Evolutionary conservation across 1,284 basidiomycete genomes (phyloP).

Genomic region (Austroboletus rostrupii): DNA sequence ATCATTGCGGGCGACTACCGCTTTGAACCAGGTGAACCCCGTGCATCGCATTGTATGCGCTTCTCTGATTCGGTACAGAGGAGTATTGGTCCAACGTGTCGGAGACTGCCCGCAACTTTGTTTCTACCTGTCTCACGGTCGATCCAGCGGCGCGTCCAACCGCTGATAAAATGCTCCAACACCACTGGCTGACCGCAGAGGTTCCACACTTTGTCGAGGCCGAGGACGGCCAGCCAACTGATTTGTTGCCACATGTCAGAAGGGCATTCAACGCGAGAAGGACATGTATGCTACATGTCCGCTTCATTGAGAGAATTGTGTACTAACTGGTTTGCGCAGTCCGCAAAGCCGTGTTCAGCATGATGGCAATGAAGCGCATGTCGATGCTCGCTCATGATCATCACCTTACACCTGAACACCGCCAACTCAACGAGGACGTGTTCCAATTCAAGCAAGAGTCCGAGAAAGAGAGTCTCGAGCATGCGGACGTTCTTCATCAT

Average conservation of each 20-base stretch:
- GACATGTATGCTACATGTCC: conserved; percentile 56
- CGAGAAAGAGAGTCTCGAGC: conserved; percentile 48
- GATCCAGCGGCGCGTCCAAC: conserved; percentile 79
- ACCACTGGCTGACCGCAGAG: conserved; percentile 66
- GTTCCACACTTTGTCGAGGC: conserved; percentile 72
- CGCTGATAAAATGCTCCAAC: conserved; percentile 51
- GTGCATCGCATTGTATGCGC: not conserved
- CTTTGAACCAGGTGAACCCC: conserved; percentile 71
- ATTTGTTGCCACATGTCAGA: conserved; percentile 86
- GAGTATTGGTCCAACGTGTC: conserved; percentile 90
- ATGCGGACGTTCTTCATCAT: conserved; percentile 50
- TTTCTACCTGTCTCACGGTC: conserved; percentile 76
- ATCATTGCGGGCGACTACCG: conserved; percentile 90
- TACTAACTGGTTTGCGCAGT: conserved; percentile 41
- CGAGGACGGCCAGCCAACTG: conserved; percentile 61
- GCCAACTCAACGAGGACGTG: conserved; percentile 60
- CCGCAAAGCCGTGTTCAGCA: conserved; percentile 82
- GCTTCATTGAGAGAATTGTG: not conserved
- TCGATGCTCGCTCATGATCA: conserved; percentile 40
- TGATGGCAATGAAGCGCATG: conserved; percentile 83
- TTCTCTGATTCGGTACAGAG: conserved; percentile 24
- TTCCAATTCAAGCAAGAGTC: conserved; percentile 78
- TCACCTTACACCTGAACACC: conserved; percentile 40
- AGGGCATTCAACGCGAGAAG: conserved; percentile 85
- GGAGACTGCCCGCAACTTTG: conserved; percentile 78